A percentile compares a stretch with the other conserved stretches of the same genome.
phyloP scores from a whole-genome alignment of 768 basidiomycete species.

The Favolaschia claudopus region DNA sequence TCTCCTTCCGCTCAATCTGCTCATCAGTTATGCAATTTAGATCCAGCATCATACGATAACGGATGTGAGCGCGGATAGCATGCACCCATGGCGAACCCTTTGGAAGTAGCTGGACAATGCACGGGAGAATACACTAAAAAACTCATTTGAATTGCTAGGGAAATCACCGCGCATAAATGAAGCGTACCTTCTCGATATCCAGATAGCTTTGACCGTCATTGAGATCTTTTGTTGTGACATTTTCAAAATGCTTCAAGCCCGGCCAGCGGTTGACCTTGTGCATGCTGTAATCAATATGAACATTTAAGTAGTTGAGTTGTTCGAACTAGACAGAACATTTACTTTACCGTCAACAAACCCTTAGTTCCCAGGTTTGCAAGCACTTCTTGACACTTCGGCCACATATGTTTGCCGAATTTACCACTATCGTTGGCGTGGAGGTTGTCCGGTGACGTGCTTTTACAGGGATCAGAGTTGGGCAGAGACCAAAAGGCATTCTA shows the following conservation, averaged over 20 bases:
- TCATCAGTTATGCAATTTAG: slow-evolving; percentile 8
- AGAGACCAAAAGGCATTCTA: slow-evolving; percentile 20
- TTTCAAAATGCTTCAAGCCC: slow-evolving; percentile 12
- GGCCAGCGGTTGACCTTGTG: slow-evolving; percentile 10
- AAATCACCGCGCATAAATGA: neutral
- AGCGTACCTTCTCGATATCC: slow-evolving; percentile 13
- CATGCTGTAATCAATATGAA: neutral
- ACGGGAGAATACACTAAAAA: slow-evolving; percentile 10
- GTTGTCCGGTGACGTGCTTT: slow-evolving; percentile 5
- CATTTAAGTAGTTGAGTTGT: neutral
- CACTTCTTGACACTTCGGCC: neutral
- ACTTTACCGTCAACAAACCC: slow-evolving; percentile 7
- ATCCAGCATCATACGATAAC: slow-evolving; percentile 6
- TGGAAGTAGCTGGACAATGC: slow-evolving; percentile 12
- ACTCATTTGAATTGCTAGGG: neutral
- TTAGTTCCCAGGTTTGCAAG: neutral
- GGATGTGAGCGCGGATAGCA: neutral
- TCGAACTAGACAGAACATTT: neutral
- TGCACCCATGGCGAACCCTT: slow-evolving; percentile 1
- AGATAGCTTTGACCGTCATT: slow-evolving; percentile 12
- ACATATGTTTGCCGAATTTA: slow-evolving; percentile 22
- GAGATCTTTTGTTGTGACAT: slow-evolving; percentile 13
- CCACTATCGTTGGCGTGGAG: slow-evolving; percentile 19
- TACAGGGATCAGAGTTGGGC: slow-evolving; percentile 14
- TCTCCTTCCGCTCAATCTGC: neutral